These are phyloP conservation scores for Mycena polygramma DNA, from an alignment of 768 basidiomycete genomes.

Conservation along the genomic window DNA sequence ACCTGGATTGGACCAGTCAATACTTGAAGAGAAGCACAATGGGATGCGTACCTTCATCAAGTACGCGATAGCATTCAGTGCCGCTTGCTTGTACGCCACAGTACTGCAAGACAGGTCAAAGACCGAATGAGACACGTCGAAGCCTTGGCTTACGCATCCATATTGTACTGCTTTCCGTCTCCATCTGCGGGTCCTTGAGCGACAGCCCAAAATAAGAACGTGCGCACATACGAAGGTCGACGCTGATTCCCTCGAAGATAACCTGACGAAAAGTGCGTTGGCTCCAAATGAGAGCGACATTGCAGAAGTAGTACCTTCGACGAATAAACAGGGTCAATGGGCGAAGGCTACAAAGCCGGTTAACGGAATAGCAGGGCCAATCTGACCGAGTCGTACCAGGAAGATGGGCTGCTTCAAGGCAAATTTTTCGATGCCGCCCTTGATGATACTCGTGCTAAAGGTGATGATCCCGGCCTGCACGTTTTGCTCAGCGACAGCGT, in stretches of 20 bases:
- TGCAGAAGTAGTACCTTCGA: conserved; percentile 58
- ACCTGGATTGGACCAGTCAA: conserved; percentile 54
- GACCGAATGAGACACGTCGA: not conserved
- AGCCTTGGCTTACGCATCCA: conserved; percentile 70
- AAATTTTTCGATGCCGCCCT: conserved; percentile 80
- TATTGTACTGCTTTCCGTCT: conserved; percentile 80
- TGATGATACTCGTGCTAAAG: conserved; percentile 79
- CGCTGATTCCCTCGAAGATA: conserved; percentile 82
- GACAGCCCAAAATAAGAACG: not conserved
- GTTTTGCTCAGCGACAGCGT: not conserved
- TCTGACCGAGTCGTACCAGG: conserved; percentile 57
- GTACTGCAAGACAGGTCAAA: conserved; percentile 55
- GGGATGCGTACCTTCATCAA: conserved; percentile 66
- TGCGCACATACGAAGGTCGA: conserved; percentile 70
- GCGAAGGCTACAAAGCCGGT: conserved; percentile 67
- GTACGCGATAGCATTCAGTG: conserved; percentile 81
- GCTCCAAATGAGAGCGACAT: not conserved
- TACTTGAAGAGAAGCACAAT: not conserved
- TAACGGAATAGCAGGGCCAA: not conserved
- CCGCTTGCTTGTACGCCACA: conserved; percentile 86
- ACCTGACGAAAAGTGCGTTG: conserved; percentile 52
- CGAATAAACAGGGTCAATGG: conserved; percentile 81
- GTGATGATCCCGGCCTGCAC: conserved; percentile 77
- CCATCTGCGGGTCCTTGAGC: conserved; percentile 60
- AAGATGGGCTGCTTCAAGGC: conserved; percentile 82